Conservation (phyloP, 805 yeast species). For the Starmerella etchellsii region DNA sequence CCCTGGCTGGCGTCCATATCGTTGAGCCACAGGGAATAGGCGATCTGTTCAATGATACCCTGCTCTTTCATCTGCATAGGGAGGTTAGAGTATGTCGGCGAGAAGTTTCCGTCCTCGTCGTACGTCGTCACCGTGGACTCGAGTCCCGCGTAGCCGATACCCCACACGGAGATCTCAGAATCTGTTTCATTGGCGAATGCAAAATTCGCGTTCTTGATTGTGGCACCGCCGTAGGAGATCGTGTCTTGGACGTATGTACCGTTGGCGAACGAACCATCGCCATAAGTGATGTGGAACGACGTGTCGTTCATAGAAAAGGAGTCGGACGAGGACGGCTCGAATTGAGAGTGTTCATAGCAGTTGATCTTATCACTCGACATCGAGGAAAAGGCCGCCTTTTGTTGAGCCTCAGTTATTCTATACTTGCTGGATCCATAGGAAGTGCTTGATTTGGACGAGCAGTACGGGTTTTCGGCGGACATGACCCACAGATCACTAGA, state of each 20-base stretch:
- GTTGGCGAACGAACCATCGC: constrained; percentile 38
- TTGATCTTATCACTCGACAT: background rate
- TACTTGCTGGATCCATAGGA: too few relatives aligned
- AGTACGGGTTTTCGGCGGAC: constrained; percentile 35
- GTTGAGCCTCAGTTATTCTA: background rate
- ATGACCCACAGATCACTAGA: constrained; percentile 64
- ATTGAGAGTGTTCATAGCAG: constrained; percentile 21
- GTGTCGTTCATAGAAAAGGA: constrained; percentile 15
- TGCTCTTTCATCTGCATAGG: constrained; percentile 28
- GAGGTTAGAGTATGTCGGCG: constrained; percentile 24
- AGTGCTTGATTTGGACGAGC: constrained; percentile 11
- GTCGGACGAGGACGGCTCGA: constrained; percentile 20
- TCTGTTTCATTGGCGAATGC: constrained; percentile 62
- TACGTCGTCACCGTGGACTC: constrained; percentile 28
- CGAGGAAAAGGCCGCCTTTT: background rate
- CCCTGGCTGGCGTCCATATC: constrained; percentile 27
- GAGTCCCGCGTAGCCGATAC: constrained; percentile 27
- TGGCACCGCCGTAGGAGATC: constrained; percentile 40
- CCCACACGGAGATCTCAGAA: constrained; percentile 44
- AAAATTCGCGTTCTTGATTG: constrained; percentile 43
- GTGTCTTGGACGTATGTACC: constrained; percentile 53
- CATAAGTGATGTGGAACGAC: constrained; percentile 24
- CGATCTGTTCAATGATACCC: constrained; percentile 32
- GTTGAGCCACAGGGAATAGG: constrained; percentile 38
- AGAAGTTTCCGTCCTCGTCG: constrained; percentile 10